These are phyloP conservation scores for Trichoderma atrobrunneum DNA, from an alignment of 2,329 filamentous ascomycete species.

Conservation along the genomic window DNA sequence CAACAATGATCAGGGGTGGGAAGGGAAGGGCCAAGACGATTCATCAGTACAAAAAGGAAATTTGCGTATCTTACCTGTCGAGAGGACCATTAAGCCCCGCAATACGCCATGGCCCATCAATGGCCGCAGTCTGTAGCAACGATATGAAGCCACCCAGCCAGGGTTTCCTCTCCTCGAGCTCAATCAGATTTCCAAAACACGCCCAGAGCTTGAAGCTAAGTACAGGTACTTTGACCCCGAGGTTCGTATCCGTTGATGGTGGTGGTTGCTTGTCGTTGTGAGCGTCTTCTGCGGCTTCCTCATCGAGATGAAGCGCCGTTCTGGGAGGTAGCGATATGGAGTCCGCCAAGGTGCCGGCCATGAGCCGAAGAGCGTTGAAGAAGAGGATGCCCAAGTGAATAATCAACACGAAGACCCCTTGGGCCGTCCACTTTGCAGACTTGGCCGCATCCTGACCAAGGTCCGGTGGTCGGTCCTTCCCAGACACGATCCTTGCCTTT, in stretches of 20 bases:
- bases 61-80: conserved; percentile 72
- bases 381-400: conserved; percentile 55
- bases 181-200: conserved; percentile 68
- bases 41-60: conserved; percentile 2
- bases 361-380: conserved; percentile 63
- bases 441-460: conserved; percentile 17
- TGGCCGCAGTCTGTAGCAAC: conserved; percentile 69
- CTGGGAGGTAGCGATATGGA: conserved; percentile 65
- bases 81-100: conserved; percentile 73
- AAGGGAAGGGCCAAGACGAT: conserved; percentile 16
- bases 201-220: conserved; percentile 75
- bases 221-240: conserved; percentile 57
- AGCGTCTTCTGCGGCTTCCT: conserved; percentile 18
- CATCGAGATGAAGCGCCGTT: conserved; percentile 13
- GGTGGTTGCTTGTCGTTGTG: not conserved
- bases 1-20: conserved; percentile 30
- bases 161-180: conserved; percentile 79
- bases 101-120: conserved; percentile 71
- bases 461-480: conserved; percentile 12
- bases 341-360: conserved; percentile 62
- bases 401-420: conserved; percentile 53
- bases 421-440: conserved; percentile 39
- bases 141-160: conserved; percentile 78
- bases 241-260: not conserved
- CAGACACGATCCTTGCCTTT: conserved; percentile 21